Evolutionary conservation across 768 basidiomycete genomes (phyloP).

Genomic region (Exidia glandulosa): DNA sequence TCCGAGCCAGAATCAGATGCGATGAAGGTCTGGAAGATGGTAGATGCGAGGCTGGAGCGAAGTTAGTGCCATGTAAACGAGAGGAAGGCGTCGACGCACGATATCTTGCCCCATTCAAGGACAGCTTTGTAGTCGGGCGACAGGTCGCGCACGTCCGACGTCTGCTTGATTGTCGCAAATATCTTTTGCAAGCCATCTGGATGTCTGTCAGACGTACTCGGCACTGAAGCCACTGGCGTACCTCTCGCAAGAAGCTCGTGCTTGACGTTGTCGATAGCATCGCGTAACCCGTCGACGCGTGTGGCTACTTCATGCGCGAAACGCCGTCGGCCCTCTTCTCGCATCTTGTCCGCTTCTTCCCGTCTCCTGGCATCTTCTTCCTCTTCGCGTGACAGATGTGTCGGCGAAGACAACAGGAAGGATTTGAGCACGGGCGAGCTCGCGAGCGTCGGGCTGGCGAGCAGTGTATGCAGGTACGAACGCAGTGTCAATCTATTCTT

Average conservation of each 20-base stretch:
- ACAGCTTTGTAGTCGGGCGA: slow-evolving; percentile 83
- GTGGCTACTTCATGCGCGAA: slow-evolving; percentile 82
- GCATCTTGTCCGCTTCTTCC: slow-evolving; percentile 77
- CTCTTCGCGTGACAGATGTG: slow-evolving; percentile 57
- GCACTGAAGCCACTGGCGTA: slow-evolving; percentile 15
- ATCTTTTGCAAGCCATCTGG: slow-evolving; percentile 78
- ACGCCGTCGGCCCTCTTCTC: slow-evolving; percentile 77
- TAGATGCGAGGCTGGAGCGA: slow-evolving; percentile 70
- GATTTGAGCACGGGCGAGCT: slow-evolving; percentile 78
- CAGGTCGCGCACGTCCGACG: slow-evolving; percentile 61
- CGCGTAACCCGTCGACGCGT: slow-evolving; percentile 77
- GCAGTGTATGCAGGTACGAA: slow-evolving; percentile 76
- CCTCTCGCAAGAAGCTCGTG: slow-evolving; percentile 88
- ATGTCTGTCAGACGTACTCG: background rate
- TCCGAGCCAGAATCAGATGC: slow-evolving; percentile 90
- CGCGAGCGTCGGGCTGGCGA: slow-evolving; percentile 60
- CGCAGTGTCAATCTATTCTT: slow-evolving; percentile 93
- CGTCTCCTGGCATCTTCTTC: slow-evolving; percentile 63
- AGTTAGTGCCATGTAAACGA: background rate
- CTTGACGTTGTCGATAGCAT: slow-evolving; percentile 77
- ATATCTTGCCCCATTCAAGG: slow-evolving; percentile 93
- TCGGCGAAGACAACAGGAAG: slow-evolving; percentile 74
- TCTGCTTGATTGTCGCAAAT: slow-evolving; percentile 81
- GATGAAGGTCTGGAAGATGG: slow-evolving; percentile 89
- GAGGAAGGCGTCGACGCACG: slow-evolving; percentile 42